phyloP scores from a whole-genome alignment of 2,329 filamentous ascomycete species.

The Penicillium paneum region DNA sequence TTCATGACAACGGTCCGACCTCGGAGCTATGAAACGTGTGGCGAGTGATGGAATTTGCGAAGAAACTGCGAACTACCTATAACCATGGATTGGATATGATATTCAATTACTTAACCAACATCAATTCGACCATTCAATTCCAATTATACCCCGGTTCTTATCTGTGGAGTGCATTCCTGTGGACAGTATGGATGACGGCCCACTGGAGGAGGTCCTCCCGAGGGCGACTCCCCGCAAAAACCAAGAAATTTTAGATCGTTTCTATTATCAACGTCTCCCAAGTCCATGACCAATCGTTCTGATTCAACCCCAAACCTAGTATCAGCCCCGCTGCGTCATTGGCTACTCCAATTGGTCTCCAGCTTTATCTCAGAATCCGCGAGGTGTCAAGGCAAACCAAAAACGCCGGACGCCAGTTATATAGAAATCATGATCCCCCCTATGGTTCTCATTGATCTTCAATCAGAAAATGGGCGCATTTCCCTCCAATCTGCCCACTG shows the following conservation, averaged over 20 bases:
- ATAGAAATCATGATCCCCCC: constrained; percentile 14
- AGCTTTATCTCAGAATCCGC: constrained; percentile 21
- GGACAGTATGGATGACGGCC: constrained; percentile 6
- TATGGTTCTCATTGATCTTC: background rate
- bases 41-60: background rate
- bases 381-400: constrained; percentile 7
- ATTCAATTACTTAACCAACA: background rate
- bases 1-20: background rate
- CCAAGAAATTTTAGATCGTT: constrained; percentile 14
- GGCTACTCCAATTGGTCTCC: constrained; percentile 9
- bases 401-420: constrained; percentile 6
- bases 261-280: constrained; percentile 17
- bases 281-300: constrained; percentile 19
- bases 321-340: constrained; percentile 10
- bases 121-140: background rate
- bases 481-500: constrained; percentile 12
- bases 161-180: constrained; percentile 2
- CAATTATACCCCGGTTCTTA: constrained; percentile 7
- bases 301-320: constrained; percentile 8
- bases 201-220: constrained; percentile 32
- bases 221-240: constrained; percentile 22
- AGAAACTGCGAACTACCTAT: no score
- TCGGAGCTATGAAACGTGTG: background rate
- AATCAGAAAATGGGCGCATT: constrained; percentile 28
- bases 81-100: background rate